Conservation (phyloP, 345 rosid species). For the Gossypium herbaceum region DNA sequence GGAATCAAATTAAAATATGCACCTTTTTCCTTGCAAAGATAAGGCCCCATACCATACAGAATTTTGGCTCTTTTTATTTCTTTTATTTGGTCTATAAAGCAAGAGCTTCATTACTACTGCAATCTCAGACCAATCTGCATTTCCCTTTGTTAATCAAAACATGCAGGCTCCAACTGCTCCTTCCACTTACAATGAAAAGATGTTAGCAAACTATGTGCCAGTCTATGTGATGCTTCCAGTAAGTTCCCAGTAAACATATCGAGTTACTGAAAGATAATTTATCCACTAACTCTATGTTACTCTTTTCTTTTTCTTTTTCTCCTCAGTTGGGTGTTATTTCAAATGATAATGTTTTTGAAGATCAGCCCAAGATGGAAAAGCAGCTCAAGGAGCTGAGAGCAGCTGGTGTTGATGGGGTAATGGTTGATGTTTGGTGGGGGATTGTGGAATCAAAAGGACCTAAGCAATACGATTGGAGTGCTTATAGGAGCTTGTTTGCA, state of each 20-base stretch:
- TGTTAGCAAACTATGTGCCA: slow-evolving; percentile 70
- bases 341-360: slow-evolving; percentile 46
- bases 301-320: neutral
- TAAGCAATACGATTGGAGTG: slow-evolving; percentile 62
- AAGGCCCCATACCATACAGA: neutral
- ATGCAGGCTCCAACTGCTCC: slow-evolving; percentile 36
- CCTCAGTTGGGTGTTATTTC: slow-evolving; percentile 61
- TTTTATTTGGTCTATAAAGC: neutral
- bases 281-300: neutral
- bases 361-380: slow-evolving; percentile 32
- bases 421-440: slow-evolving; percentile 93
- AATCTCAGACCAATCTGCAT: neutral
- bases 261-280: neutral
- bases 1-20: neutral
- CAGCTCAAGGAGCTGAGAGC: slow-evolving; percentile 62
- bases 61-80: neutral
- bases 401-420: slow-evolving; percentile 72
- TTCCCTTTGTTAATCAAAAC: neutral
- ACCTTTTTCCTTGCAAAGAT: neutral
- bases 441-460: slow-evolving; percentile 63
- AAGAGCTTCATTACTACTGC: neutral
- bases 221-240: slow-evolving; percentile 86
- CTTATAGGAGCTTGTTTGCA: slow-evolving; percentile 61
- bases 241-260: slow-evolving; percentile 24
- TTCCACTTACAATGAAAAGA: slow-evolving; percentile 30